Base-by-base conservation (phyloP, 208 protist species). In the Trypanosoma avium region DNA sequence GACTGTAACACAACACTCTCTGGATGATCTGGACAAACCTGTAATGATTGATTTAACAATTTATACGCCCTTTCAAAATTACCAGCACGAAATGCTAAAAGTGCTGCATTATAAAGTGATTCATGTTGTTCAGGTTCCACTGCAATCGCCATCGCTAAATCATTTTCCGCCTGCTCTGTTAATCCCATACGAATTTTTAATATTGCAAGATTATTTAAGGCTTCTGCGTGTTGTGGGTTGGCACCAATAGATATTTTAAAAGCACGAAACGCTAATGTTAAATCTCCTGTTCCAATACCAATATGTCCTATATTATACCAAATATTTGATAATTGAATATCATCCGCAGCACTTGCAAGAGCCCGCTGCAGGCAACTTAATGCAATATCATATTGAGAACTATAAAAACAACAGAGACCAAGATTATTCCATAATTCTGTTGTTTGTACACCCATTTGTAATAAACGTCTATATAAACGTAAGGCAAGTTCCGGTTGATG, bases 261-360 rank as follows among this genome's bases (percentile, higher is more conserved):
- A 40, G 92, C 88, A 38, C 97, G 93, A 45, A 97, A 84, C 1
- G 97, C 97, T 27, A 98, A 80, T 17, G 40, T 46, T 0, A 88
- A 45, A 65, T 98, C 96, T 42, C 97, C 96, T 29, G 98, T 82
- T 19, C 86, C 79, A 59, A 98, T 87, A 4, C 91, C 93, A 17
- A 98, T 77, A 66, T 98, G 93, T 7, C 94, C 94, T 61, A 99
- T 90, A 76, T 99, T 99, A 77, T 97, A 99, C 94, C 94, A 98
- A 24, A 97, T 76, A 65, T 98, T 92, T 7, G 94, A 81, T 15
- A 76, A 70, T 60, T 81, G 61, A 22, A 75, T 70, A 54, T 92
- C 84, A 21, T 97, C 84, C 22, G 62, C 61, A 53, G 87, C 85
- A 19, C 84, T 61, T n/a, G 68, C 60, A 22, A 97, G 58, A 17